Evolutionary conservation across 2,329 filamentous ascomycete species (phyloP).

Genomic region (Fusarium pilosicola): DNA sequence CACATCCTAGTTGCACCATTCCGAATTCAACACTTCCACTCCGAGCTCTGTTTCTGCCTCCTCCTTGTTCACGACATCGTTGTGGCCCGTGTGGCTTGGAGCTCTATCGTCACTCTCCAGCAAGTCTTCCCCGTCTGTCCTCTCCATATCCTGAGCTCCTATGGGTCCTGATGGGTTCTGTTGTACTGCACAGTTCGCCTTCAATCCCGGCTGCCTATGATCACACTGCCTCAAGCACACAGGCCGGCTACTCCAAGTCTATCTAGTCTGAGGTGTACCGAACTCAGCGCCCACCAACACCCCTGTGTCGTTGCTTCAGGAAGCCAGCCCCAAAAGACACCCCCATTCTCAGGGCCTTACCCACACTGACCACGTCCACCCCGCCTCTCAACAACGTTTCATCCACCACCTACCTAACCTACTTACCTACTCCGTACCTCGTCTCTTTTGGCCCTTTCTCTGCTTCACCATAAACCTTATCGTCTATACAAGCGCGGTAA

Average conservation of each 20-base stretch:
- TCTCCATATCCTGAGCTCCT: not conserved
- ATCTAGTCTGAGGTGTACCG: conserved; percentile 17
- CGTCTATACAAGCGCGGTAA: conserved; percentile 31
- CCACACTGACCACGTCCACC: conserved; percentile 46
- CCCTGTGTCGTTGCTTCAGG: conserved; percentile 35
- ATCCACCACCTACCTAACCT: conserved; percentile 37
- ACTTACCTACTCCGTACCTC: conserved; percentile 29
- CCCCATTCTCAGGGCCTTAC: conserved; percentile 39
- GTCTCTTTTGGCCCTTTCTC: conserved; percentile 41
- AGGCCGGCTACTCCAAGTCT: conserved; percentile 18
- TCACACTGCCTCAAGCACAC: conserved; percentile 17
- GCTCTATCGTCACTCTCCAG: conserved; percentile 25
- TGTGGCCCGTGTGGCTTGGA: conserved; percentile 35
- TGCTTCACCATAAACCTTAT: conserved; percentile 33
- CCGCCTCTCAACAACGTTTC: conserved; percentile 48
- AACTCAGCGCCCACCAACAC: conserved; percentile 21
- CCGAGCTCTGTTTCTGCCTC: conserved; percentile 26
- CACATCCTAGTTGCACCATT: conserved; percentile 14
- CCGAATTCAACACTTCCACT: conserved; percentile 21
- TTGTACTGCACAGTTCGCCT: conserved; percentile 5
- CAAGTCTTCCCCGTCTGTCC: conserved; percentile 1
- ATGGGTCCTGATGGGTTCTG: not conserved
- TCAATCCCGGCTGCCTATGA: conserved; percentile 10
- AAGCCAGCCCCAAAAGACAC: conserved; percentile 31
- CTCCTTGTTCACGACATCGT: conserved; percentile 22